Evolutionary conservation across 768 basidiomycete genomes (phyloP), one percentile per base, ranked within the genome.

Genomic region (Amanita fuliginea): DNA sequence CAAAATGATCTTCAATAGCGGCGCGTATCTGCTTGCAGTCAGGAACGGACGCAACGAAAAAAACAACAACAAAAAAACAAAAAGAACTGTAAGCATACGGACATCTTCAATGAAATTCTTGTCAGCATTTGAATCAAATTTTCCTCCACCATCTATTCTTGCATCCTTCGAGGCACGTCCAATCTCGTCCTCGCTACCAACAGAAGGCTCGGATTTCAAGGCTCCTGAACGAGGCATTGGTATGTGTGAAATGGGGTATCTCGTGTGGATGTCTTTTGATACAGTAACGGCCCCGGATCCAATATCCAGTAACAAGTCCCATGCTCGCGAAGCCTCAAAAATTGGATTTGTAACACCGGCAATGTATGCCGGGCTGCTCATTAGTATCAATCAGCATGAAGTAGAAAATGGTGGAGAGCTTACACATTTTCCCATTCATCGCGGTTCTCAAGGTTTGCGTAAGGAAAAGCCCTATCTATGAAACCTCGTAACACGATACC

Each of bases 341-440:
- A 97, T 92, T 2, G 94, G 96, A 59, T 99, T 99, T 1, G 90
- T 94, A 2, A 98, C 95, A 1, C 96, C 96, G 8, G 94, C 96
- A 46, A 99, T 93, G 60, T 84, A 99, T 10, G 90, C 95, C 3
- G 87, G 83, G 34, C 91, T 92, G 55, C 34, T 32, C 4, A 22
- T 14, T 19, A 24, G 5, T 24, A 2, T 24, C 22, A 16, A 42
- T 42, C 9, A 10, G 24, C 2, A 24, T 33, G 22, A 6, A 19
- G 11, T 21, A 16, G 46, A 6, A 53, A 30, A 26, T 42, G 34
- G 40, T 33, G 13, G 40, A 10, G 3, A 19, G 54, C 85, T 67
- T 68, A 92, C 90, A 84, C 83, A 6, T 80, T 75, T 64, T 94
- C 86, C 77, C 94, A 86, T 58, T 94, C 88, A 55, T 95, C 93